Evolutionary conservation across 805 yeast genomes (phyloP).

Genomic region (Lipomyces chichibuensis): DNA sequence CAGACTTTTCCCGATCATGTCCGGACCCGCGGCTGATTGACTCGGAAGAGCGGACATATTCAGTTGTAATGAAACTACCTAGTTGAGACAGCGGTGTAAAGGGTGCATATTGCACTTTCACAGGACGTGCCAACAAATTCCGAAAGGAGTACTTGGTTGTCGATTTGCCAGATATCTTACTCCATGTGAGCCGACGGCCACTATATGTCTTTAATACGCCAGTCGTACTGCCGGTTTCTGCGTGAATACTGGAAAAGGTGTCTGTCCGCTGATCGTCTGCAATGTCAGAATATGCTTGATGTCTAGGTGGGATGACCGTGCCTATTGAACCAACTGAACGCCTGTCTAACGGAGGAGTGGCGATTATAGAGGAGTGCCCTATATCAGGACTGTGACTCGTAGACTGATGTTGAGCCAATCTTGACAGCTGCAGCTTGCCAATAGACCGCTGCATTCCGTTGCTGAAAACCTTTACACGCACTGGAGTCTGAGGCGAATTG

Average conservation of each 20-base stretch:
- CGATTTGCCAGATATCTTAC: neutral
- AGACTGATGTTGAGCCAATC: neutral
- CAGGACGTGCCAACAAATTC: neutral
- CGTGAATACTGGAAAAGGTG: neutral
- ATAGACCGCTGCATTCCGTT: neutral
- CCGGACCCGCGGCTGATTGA: neutral
- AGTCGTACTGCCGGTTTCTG: neutral
- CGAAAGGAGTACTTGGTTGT: neutral
- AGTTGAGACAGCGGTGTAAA: neutral
- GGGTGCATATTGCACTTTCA: neutral
- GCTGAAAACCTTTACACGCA: neutral
- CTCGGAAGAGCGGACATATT: neutral
- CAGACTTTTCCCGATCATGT: neutral
- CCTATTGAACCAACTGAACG: neutral
- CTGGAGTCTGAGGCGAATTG: neutral
- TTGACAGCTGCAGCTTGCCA: neutral
- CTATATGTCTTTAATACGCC: neutral
- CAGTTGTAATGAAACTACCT: neutral
- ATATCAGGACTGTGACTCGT: neutral
- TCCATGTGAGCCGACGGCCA: neutral
- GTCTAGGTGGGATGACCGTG: neutral
- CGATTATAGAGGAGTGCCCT: neutral
- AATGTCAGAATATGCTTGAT: neutral
- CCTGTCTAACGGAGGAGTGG: neutral
- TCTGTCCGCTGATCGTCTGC: neutral